Conservation (phyloP, 1,139 yeast genomes). For the Suhomyces choctaworum region DNA sequence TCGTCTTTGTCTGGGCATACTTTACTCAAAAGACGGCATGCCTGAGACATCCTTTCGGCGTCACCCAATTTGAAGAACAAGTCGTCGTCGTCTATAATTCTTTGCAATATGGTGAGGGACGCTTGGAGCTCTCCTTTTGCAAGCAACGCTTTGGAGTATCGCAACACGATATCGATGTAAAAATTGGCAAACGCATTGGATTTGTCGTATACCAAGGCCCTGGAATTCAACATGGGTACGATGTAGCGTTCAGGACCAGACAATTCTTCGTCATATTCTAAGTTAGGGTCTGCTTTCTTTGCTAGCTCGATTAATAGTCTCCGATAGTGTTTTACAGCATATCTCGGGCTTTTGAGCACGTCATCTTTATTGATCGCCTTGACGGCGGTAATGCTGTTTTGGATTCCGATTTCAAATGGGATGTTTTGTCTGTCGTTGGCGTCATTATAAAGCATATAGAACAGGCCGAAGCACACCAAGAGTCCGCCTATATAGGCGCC, state of each 20-base stretch:
- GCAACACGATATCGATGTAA: conserved; percentile 45
- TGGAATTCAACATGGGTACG: conserved; percentile 37
- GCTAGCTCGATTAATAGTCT: conserved; percentile 41
- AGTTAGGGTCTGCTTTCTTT: conserved; percentile 26
- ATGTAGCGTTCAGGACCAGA: conserved; percentile 25
- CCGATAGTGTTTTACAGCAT: conserved; percentile 48
- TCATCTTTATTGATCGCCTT: conserved; percentile 51
- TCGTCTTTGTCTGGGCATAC: conserved; percentile 25
- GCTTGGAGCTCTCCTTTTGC: conserved; percentile 43
- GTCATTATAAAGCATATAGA: conserved; percentile 42
- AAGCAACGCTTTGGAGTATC: conserved; percentile 44
- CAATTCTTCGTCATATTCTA: conserved; percentile 26
- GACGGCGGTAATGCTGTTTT: conserved; percentile 40
- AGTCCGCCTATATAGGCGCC: conserved; percentile 50
- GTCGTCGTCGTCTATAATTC: conserved; percentile 39
- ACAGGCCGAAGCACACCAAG: conserved; percentile 40
- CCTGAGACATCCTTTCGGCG: conserved; percentile 44
- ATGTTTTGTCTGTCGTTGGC: conserved; percentile 43
- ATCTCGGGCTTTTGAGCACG: conserved; percentile 42
- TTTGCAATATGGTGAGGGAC: conserved; percentile 31
- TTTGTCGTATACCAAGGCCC: conserved; percentile 32
- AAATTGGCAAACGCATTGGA: conserved; percentile 42
- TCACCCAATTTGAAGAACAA: conserved; percentile 45
- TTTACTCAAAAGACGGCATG: conserved; percentile 40
- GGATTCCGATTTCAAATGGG: conserved; percentile 40